Percentiles rank a stretch among this genome's conserved stretches.
Evolutionary conservation across 2,329 filamentous ascomycete genomes (phyloP).

Genomic region (Neofusicoccum parvum): DNA sequence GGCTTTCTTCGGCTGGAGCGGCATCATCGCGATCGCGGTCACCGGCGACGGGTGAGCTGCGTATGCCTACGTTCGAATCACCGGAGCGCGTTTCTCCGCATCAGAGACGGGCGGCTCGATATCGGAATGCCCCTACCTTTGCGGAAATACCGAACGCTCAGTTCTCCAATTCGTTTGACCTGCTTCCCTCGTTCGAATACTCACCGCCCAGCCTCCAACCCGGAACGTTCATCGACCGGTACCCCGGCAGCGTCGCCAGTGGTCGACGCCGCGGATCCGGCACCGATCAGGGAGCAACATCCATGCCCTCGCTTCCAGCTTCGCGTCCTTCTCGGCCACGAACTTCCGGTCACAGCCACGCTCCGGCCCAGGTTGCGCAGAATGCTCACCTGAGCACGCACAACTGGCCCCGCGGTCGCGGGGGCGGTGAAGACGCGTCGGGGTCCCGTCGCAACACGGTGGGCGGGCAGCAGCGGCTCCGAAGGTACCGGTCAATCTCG

Average conservation of each 20-base stretch:
- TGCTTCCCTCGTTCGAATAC: conserved; percentile 14
- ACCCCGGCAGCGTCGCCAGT: neutral
- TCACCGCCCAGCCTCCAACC: conserved; percentile 14
- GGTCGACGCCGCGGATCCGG: conserved; percentile 7
- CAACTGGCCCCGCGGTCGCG: neutral
- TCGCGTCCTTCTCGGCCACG: conserved; percentile 12
- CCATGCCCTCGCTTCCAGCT: conserved; percentile 21
- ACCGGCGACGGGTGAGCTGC: neutral
- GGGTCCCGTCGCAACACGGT: conserved; percentile 19
- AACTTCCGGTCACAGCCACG: conserved; percentile 10
- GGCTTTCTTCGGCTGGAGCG: neutral
- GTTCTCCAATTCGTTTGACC: conserved; percentile 14
- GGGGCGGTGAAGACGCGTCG: neutral
- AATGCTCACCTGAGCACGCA: neutral
- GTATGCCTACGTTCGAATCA: conserved; percentile 21
- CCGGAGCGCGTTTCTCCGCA: conserved; percentile 18
- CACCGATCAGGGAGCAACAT: conserved; percentile 9
- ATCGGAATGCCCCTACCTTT: conserved; percentile 15
- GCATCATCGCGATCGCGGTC: conserved; percentile 11
- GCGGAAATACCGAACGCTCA: conserved; percentile 13
- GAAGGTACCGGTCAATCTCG: conserved; percentile 7
- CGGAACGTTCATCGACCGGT: conserved; percentile 16
- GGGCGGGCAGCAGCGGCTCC: conserved; percentile 12
- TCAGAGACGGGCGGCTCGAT: conserved; percentile 11
- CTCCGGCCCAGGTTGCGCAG: conserved; percentile 4